Evolutionary conservation across 2,329 filamentous ascomycete genomes (phyloP).

Genomic region (Whalleya microplaca): DNA sequence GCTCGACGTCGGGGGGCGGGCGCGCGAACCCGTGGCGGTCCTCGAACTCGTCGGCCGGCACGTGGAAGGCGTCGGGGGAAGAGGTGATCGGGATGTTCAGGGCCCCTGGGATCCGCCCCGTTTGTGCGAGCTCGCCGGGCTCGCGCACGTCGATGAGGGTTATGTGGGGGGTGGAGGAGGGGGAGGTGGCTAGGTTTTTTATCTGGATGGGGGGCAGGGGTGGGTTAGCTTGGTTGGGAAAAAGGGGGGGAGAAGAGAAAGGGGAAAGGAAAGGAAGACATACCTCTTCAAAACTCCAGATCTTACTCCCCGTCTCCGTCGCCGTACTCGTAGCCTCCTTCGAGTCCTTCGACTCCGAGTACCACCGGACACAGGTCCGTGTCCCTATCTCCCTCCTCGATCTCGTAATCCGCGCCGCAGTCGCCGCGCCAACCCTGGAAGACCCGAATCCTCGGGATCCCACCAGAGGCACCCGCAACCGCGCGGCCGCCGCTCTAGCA

Average conservation of each 20-base stretch:
- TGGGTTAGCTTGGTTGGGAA: background rate
- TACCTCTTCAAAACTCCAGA: conserved; percentile 39
- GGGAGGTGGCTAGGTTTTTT: conserved; percentile 19
- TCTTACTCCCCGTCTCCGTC: conserved; percentile 29
- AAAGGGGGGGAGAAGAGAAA: background rate
- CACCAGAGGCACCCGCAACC: too few species aligned
- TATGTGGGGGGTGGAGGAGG: conserved; percentile 2
- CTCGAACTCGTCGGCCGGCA: conserved; percentile 77
- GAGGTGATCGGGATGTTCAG: conserved; percentile 82
- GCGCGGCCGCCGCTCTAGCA: too few species aligned
- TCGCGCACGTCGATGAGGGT: conserved; percentile 68
- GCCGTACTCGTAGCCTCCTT: too few species aligned
- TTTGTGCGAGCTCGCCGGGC: conserved; percentile 64
- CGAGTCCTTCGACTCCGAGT: conserved; percentile 28
- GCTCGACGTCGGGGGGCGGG: conserved; percentile 49
- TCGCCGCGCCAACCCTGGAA: background rate
- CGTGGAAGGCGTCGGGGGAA: conserved; percentile 77
- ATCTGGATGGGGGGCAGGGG: conserved; percentile 20
- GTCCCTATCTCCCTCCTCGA: background rate
- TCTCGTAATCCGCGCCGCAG: background rate
- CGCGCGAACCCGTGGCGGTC: conserved; percentile 79
- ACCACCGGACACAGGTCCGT: conserved; percentile 32
- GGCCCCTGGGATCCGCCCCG: conserved; percentile 77
- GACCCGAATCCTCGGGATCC: too few species aligned
- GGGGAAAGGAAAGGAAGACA: conserved; percentile 8